Evolutionary conservation across 306 rosid genomes (phyloP).

Genomic region (Trifolium pratense): DNA sequence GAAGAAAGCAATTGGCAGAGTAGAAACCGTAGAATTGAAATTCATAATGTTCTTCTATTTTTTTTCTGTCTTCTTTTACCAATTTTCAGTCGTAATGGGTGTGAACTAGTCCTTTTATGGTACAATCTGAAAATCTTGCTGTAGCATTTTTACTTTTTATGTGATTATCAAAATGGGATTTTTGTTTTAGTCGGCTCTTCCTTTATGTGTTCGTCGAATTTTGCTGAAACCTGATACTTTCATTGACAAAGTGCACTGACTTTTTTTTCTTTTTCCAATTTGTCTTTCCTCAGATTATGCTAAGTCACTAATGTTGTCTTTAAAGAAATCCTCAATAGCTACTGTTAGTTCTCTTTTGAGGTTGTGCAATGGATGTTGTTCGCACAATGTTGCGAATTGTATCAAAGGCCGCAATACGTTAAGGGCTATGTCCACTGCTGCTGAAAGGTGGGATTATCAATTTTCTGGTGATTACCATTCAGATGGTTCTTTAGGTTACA

Average conservation of each 20-base stretch:
- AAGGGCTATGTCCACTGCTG: constrained; percentile 50
- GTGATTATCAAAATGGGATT: background rate
- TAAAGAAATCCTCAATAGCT: constrained; percentile 39
- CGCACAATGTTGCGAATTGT: constrained; percentile 9
- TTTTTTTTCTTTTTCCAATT: background rate
- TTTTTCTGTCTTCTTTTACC: background rate
- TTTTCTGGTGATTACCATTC: constrained; percentile 37
- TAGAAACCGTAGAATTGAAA: background rate
- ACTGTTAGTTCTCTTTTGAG: constrained; percentile 37
- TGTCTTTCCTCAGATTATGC: constrained; percentile 24
- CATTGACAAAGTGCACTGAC: background rate
- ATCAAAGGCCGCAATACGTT: constrained; percentile 31
- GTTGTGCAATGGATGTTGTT: constrained; percentile 27
- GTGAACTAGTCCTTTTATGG: background rate
- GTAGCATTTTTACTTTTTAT: background rate
- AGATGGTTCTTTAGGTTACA: too few species aligned
- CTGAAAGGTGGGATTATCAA: constrained; percentile 51
- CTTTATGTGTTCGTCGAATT: background rate
- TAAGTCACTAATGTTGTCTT: constrained; percentile 33
- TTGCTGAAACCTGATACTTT: background rate
- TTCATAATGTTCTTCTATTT: background rate
- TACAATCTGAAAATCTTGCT: background rate
- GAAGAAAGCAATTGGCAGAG: background rate
- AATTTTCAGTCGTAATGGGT: background rate
- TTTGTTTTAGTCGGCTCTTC: background rate